Evolutionary conservation across 2,329 filamentous ascomycete genomes (phyloP), one percentile per base, ranked within the genome.

Genomic region (Hymenoscyphus fructigenus): DNA sequence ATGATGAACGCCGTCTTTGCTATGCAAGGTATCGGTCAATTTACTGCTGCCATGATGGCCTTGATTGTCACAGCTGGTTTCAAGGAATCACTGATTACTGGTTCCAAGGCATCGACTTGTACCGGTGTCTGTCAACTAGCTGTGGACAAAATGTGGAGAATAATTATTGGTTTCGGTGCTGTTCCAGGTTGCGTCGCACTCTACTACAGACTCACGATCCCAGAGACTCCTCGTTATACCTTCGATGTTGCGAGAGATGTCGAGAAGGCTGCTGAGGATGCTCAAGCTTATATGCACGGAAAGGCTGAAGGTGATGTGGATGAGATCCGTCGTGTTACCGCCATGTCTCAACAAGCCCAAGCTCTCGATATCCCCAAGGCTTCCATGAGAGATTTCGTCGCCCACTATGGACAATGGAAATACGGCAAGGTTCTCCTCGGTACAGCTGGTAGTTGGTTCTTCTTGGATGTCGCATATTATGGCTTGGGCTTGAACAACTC

Each of bases 1-100:
- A 95, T 95, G 89, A 93, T 96, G 89, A 90, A 86, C 29, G 83
- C 90, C 12, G 92, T 95, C 63, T 95, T 95, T 73, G 90, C 91
- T 70, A 94, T 93, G 90, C 92, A 96, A 76, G 91, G 91, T 69
- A 84, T 95, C 60, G 91, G 92, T n/a, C 91, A 95, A 77, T 87
- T 95, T 60, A 83, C 81, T 34, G 91, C 89, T 59, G 90, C 90
- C 57, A 84, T 95, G 26, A 82, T 95, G 69, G 89, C 92, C 75
- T 81, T 95, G 38, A 90, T 93, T 72, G 83, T 90, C 63, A 90
- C 88, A 0, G 80, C 86, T 23, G 89, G 89, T 57, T 93, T 92
- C 82, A 90, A 87, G 77, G 79, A 83, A 17, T 85, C 86, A 12
- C 82, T 92, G 0, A 73, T 81, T 57, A 78, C 78, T 0, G 84